Evolutionary conservation across 805 yeast genomes (phyloP), one percentile per base, ranked within the genome.

Genomic region (Saturnispora sekii): DNA sequence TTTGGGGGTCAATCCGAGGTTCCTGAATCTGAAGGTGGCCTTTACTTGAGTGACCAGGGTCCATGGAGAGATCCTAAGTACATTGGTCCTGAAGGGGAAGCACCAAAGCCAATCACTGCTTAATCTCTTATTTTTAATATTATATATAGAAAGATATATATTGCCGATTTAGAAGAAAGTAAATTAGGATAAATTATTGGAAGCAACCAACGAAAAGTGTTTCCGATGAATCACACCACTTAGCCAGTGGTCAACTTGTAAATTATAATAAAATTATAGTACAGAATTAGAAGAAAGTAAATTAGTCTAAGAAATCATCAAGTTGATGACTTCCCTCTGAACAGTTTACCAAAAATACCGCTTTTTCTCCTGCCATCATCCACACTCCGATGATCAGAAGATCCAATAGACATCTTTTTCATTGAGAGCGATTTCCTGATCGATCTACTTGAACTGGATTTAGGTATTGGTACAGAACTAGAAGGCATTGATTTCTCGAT

Each of bases 71-170:
- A 90, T 50, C 70, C 81, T 30, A 57, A 83, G 66, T 90, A 59
- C 66, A 81, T 88, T 61, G 97, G 97, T 11, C 95, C 96, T 48
- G 97, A 89, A 68, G 96, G 96, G 52, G 86, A 81, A 65, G 95
- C 95, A 43, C 96, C 96, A 59, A 69, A 66, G 56, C 70, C 77
- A 5, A 11, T 33, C 38, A 16, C 47, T 32, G 33, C 38, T 14
- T 42, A 34, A 36, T 21, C 26, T 21, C 26, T 21, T 21, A 21
- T 21, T 21, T 21, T 21, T 21, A 21, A 21, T 21, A 21, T 21
- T 21, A 21, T 21, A 21, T 21, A 21, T 21, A 21, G 26, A 21
- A 21, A 21, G 26, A 21, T 21, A 21, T 21, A 21, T 21, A 21
- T 21, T 21, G 6, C 26, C 26, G 26, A 21, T 21, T 21, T 21